Evolutionary conservation across 139 green algal genomes (phyloP).

Genomic region (Closterium sp.): DNA sequence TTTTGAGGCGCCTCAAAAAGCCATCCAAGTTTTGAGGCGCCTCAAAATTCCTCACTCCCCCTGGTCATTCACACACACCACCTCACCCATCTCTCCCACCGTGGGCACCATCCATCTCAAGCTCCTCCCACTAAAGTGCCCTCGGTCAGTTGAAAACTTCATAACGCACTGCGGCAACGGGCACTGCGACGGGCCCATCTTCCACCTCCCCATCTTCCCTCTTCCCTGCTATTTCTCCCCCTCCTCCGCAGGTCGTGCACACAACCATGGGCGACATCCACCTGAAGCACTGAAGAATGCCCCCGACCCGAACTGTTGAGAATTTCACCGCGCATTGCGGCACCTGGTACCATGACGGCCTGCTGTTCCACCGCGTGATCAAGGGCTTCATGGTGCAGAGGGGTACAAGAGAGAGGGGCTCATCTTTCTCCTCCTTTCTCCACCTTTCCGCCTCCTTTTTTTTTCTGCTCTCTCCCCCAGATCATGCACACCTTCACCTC

Average conservation of each 20-base stretch:
- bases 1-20: no score
- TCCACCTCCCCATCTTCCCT: neutral
- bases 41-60: no score
- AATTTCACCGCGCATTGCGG: conserved; percentile 93
- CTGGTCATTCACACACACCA: no score
- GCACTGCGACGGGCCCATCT: conserved; percentile 70
- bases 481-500: no score
- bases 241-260: conserved; percentile 68
- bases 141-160: conserved; percentile 97
- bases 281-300: conserved; percentile 87
- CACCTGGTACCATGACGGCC: conserved; percentile 93
- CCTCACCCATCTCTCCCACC: no score
- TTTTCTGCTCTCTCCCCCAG: no score
- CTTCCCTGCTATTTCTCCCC: neutral
- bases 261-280: conserved; percentile 79
- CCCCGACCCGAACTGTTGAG: conserved; percentile 86
- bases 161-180: conserved; percentile 84
- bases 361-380: conserved; percentile 96
- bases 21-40: no score
- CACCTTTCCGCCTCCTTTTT: no score
- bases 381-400: no score
- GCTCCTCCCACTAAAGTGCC: conserved; percentile 93
- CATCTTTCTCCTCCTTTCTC: no score
- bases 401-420: no score
- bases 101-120: no score